Evolutionary conservation across 73 alveolate genomes (phyloP), one percentile per base, ranked within the genome.

Genomic region (Symbiodinium pilosum): DNA sequence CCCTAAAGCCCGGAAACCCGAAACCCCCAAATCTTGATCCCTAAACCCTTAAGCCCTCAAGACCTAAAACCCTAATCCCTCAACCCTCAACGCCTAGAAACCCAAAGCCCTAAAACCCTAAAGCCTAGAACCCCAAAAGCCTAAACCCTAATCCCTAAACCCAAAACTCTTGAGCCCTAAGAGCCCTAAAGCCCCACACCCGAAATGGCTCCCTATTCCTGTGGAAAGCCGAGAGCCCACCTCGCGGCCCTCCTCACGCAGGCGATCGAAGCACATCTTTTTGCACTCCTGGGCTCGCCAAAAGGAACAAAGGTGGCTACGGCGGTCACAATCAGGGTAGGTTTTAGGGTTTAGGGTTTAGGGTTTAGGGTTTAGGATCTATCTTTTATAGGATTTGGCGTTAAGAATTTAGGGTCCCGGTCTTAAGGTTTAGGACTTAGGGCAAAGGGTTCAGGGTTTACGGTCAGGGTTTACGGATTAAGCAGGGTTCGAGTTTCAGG

Each of bases 261-360:
- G 97, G 68, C 97, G 83, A 88, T 93, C 98, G 84, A 75, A 77
- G 98, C 98, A 93, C 93, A 93, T 42, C 98, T 93, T 93, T 84
- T 93, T 93, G 92, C 98, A 93, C 64, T 93, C 98, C 24, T 59
- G n/a, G 84, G 69, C 98, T 83, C 69, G 43, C 98, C 98, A 92
- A 75, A 89, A 87, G 95, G 87, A 89, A 69, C 68, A 86, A n/a
- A n/a, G n/a, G n/a, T n/a, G n/a, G n/a, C 95, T 87, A 4, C 6
- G 39, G 30, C 16, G 83, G 39, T 64, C 11, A 64, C 7, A 24
- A 51, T 51, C 21, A 16, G 0, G 68, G 12, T 51, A 24, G 68
- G 7, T 51, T 51, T 51, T 51, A 51, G 68, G 68, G 7, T 51
- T 51, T 16, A 51, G 68, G 68, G 68, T 51, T 51, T 24, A 51